These are phyloP conservation scores for Skeletonema menzelii DNA, from an alignment of 108 stramenopile species.

Conservation along the genomic window DNA sequence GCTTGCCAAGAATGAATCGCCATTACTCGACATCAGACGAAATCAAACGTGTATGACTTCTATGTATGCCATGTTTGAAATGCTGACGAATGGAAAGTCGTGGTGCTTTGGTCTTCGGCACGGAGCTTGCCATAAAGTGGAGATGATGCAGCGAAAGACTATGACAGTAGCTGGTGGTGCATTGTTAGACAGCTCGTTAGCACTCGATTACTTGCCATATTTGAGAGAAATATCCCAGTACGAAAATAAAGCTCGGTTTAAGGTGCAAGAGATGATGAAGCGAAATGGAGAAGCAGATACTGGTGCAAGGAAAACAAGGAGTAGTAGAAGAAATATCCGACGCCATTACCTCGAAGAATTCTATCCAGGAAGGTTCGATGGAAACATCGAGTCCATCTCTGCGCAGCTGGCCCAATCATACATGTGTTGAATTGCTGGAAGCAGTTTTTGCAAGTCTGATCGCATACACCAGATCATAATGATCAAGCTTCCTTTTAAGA, in stretches of 20 bases:
- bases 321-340: slow-evolving; percentile 16
- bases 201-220: slow-evolving; percentile 46
- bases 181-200: slow-evolving; percentile 10
- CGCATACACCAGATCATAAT: background rate
- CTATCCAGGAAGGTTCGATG: background rate
- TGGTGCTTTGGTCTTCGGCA: slow-evolving; percentile 33
- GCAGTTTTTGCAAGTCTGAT: background rate
- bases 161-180: slow-evolving; percentile 6
- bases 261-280: slow-evolving; percentile 24
- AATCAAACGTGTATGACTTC: background rate
- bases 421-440: background rate
- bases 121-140: slow-evolving; percentile 4
- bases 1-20: background rate
- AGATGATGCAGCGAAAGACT: background rate
- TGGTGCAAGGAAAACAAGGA: slow-evolving; percentile 15
- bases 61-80: slow-evolving; percentile 1
- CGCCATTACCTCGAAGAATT: slow-evolving; percentile 33
- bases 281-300: slow-evolving; percentile 6
- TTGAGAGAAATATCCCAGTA: slow-evolving; percentile 36
- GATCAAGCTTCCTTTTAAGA: background rate
- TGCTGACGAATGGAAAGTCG: slow-evolving; percentile 7
- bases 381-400: background rate
- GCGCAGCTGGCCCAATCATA: background rate
- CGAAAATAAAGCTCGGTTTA: slow-evolving; percentile 18
- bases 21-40: slow-evolving; percentile 9